These are phyloP conservation scores for Pseudocercospora macadamiae DNA, from an alignment of 2,329 filamentous ascomycete genomes.

Conservation along the genomic window DNA sequence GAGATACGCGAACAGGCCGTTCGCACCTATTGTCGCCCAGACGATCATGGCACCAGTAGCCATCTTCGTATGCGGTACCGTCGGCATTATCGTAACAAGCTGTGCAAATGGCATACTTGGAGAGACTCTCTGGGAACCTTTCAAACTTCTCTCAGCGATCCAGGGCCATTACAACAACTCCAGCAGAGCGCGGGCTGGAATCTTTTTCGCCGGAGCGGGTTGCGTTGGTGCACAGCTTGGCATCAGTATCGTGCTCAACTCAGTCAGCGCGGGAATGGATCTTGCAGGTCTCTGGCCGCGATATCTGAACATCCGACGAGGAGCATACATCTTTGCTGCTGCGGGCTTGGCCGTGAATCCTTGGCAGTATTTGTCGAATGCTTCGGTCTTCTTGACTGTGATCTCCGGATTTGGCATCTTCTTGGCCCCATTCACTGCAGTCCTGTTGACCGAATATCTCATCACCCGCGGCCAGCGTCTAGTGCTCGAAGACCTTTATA, in stretches of 20 bases:
- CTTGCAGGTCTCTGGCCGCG: conserved; percentile 3
- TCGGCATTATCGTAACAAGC: conserved; percentile 7
- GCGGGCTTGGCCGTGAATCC: background rate
- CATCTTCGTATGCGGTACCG: conserved; percentile 4
- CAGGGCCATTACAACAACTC: conserved; percentile 9
- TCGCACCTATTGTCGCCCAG: conserved; percentile 1
- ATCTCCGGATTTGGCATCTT: conserved; percentile 6
- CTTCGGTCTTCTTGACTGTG: background rate
- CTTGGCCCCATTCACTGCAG: conserved; percentile 4
- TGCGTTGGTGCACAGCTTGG: conserved; percentile 7
- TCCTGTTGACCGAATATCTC: conserved; percentile 4
- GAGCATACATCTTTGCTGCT: background rate
- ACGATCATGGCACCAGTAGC: conserved; percentile 6
- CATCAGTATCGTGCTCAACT: conserved; percentile 3
- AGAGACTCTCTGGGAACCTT: conserved; percentile 4
- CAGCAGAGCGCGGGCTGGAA: background rate
- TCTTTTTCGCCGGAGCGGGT: conserved; percentile 5
- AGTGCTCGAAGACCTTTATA: conserved; percentile 2
- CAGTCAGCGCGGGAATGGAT: conserved; percentile 1
- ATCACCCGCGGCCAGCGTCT: background rate
- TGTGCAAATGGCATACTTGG: conserved; percentile 7
- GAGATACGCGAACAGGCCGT: background rate
- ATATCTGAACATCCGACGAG: conserved; percentile 8
- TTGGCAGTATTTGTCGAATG: conserved; percentile 8
- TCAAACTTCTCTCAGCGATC: conserved; percentile 1